A percentile compares a stretch with the other conserved stretches of the same genome.
Evolutionary conservation across 2,329 filamentous ascomycete genomes (phyloP).

Genomic region (Bipolaris oryzae): DNA sequence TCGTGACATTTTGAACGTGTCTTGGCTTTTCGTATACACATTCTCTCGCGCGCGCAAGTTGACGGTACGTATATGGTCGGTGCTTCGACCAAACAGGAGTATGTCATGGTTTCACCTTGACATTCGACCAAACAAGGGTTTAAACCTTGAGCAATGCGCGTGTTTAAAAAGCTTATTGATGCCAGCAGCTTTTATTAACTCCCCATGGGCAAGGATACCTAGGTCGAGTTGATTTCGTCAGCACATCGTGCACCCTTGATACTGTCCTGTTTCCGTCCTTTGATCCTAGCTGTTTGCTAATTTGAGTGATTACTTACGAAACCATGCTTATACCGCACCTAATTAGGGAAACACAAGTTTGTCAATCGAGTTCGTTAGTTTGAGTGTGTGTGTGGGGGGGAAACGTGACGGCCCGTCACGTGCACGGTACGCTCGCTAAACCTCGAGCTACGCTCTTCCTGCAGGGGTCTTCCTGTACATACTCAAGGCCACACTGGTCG

Average conservation of each 20-base stretch:
- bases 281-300: background rate
- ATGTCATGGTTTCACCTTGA: background rate
- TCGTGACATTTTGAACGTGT: background rate
- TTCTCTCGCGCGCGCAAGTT: background rate
- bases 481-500: no score
- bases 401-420: background rate
- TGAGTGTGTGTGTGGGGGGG: background rate
- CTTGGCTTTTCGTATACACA: background rate
- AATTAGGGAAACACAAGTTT: background rate
- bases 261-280: background rate
- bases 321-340: background rate
- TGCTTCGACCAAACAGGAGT: background rate
- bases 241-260: background rate
- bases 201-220: background rate
- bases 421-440: conserved; percentile 5
- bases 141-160: background rate
- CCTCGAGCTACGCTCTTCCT: background rate
- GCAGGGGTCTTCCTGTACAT: background rate
- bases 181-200: background rate
- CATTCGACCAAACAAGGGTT: background rate
- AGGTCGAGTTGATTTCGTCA: background rate
- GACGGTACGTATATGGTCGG: background rate
- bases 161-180: background rate
- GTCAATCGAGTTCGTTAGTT: background rate
- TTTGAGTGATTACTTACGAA: no score